Evolutionary conservation across 2,329 filamentous ascomycete genomes (phyloP).

Genomic region (Sclerotinia subarctica): DNA sequence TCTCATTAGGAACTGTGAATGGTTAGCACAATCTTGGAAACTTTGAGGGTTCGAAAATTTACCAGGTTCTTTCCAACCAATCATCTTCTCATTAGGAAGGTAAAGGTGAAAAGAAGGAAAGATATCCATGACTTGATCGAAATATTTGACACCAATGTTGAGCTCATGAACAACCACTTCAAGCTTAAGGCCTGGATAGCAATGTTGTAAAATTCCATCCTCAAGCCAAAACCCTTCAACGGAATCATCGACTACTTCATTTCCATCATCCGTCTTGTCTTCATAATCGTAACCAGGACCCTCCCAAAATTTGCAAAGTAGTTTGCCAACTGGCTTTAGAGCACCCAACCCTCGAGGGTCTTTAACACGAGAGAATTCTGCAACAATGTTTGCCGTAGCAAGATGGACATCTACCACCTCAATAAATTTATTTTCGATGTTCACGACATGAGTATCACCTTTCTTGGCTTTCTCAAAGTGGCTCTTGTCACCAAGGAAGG

Average conservation of each 20-base stretch:
- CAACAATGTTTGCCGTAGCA: conserved; percentile 43
- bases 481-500: conserved; percentile 40
- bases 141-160: conserved; percentile 59
- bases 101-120: conserved; percentile 62
- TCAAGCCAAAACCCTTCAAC: conserved; percentile 67
- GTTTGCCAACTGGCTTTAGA: conserved; percentile 46
- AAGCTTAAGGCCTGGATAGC: conserved; percentile 64
- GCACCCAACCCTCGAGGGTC: conserved; percentile 37
- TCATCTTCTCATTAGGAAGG: conserved; percentile 68
- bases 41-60: conserved; percentile 2
- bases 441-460: conserved; percentile 42
- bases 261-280: conserved; percentile 32
- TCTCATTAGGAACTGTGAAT: conserved; percentile 30
- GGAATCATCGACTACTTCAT: conserved; percentile 33
- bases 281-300: conserved; percentile 35
- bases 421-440: conserved; percentile 54
- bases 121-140: conserved; percentile 55
- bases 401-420: conserved; percentile 55
- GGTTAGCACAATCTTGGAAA: conserved; percentile 14
- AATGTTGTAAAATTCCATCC: conserved; percentile 52
- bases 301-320: conserved; percentile 46
- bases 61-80: conserved; percentile 58
- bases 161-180: conserved; percentile 54
- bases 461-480: conserved; percentile 37
- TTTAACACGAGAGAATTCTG: conserved; percentile 46